Evolutionary conservation across 805 yeast genomes (phyloP).

Genomic region (Saccharomycopsis guyanensis): DNA sequence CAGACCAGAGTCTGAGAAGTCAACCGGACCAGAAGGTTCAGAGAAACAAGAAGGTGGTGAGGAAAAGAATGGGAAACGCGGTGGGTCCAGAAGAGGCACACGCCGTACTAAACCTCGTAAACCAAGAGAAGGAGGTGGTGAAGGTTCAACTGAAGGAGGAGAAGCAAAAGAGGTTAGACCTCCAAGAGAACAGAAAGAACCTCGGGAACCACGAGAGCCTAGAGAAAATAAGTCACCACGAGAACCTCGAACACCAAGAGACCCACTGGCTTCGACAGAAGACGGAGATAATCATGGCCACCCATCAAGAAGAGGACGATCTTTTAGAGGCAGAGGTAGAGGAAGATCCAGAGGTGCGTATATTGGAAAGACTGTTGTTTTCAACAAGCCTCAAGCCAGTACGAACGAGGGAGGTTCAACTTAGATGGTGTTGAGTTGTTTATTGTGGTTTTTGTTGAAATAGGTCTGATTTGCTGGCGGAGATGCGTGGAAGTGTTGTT

Average conservation of each 20-base stretch:
- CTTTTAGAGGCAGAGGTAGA: conserved; percentile 9
- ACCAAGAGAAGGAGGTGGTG: conserved; percentile 1
- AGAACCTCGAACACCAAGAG: too few relatives aligned
- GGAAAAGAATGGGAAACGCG: background rate
- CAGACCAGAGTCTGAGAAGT: background rate
- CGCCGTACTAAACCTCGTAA: too few relatives aligned
- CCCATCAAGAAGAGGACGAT: conserved; percentile 4
- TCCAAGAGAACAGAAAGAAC: too few relatives aligned
- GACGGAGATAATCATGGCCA: too few relatives aligned
- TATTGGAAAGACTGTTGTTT: conserved; percentile 5
- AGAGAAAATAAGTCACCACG: too few relatives aligned
- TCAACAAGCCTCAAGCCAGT: conserved; percentile 1
- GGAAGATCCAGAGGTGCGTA: conserved; percentile 8
- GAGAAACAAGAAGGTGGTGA: background rate
- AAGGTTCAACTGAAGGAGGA: background rate
- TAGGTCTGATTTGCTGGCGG: too few relatives aligned
- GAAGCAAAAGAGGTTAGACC: background rate
- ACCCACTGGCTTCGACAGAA: background rate
- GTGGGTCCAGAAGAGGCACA: background rate
- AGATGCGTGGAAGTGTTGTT: too few relatives aligned
- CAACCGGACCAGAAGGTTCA: too few relatives aligned
- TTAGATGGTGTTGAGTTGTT: too few relatives aligned
- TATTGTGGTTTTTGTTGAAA: too few relatives aligned
- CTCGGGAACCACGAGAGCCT: too few relatives aligned
- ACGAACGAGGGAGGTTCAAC: too few relatives aligned